These are phyloP conservation scores for Tylopilus cervinicoccineus DNA, from an alignment of 768 basidiomycete genomes.

Conservation along the genomic window DNA sequence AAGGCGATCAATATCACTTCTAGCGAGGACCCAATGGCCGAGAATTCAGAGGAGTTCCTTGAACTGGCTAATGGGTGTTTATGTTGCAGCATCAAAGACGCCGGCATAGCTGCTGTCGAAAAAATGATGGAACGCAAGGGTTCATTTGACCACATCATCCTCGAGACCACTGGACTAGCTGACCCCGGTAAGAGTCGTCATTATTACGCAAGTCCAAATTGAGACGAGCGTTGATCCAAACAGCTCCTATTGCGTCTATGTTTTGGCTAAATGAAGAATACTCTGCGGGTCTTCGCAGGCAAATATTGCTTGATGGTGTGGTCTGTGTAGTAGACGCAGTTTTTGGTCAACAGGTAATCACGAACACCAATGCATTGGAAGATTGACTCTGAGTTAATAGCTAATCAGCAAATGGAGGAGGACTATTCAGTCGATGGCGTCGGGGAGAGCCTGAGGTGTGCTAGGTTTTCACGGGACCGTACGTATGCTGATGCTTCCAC, in stretches of 20 bases:
- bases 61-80: constrained; percentile 95
- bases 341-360: constrained; percentile 61
- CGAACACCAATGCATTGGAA: constrained; percentile 30
- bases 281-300: constrained; percentile 58
- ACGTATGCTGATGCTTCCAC: background rate
- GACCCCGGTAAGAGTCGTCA: constrained; percentile 67
- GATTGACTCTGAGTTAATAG: constrained; percentile 3
- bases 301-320: constrained; percentile 82
- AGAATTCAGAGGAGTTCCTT: constrained; percentile 78
- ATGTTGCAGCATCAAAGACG: constrained; percentile 97
- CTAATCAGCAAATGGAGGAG: constrained; percentile 77
- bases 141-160: constrained; percentile 89
- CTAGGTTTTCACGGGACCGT: background rate
- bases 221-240: constrained; percentile 1
- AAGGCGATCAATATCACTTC: constrained; percentile 83
- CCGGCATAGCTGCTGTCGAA: constrained; percentile 90
- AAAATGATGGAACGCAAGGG: constrained; percentile 85
- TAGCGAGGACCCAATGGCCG: constrained; percentile 54
- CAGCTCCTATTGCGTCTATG: constrained; percentile 82
- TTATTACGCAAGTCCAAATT: background rate
- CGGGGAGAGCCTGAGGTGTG: constrained; percentile 78
- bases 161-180: constrained; percentile 94
- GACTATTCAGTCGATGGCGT: constrained; percentile 59
- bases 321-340: constrained; percentile 90
- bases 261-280: constrained; percentile 89